Base-by-base conservation (phyloP, 106 monocot genomes). In the Platanthera guangdongensis region DNA sequence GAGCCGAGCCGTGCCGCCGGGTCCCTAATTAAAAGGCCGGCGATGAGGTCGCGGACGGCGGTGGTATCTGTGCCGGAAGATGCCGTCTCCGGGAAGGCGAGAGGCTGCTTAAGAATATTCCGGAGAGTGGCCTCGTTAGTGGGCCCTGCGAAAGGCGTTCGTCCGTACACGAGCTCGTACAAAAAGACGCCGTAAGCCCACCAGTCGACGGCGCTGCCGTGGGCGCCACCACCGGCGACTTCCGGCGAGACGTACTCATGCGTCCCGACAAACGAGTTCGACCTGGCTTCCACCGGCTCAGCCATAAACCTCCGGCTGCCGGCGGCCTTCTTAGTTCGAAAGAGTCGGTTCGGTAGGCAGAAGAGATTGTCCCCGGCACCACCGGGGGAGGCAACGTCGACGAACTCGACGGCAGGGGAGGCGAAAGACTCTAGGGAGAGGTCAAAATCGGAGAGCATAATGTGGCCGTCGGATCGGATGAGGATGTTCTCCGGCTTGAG, bases 361-460 rank as follows among this genome's bases (percentile, higher is more conserved):
- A 82, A 68, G 5, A 62, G 79, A 1, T 32, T 57, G 48, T 8
- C 63, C 9, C 45, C 7, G 12, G 69, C 14, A 8, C 70, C 6
- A 77, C 70, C 6, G 77, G 28, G 2, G 3, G 52, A 3, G 64
- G 47, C 9, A 14, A 16, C 48, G 19, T 60, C 72, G 3, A 76
- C 4, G 32, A 8, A 14, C 47, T 78, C 79, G 47, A 92, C 18
- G n/a, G 75, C 65, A 8, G 90, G 88, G 50, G 71, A 74, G 63
- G 90, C 72, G 5, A 78, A 81, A 69, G 88, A 87, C 62, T 86
- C 80, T 60, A 96, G 88, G 74, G 93, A 90, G 69, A 93, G 95
- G 76, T 96, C 95, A 85, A 96, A 96, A 81, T 96, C 95, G 68
- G 95, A 89, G 63, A 96, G 93, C 95, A 96, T 93, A 78, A 96